phyloP scores from a whole-genome alignment of 306 rosid genomes.

The Lablab purpureus region DNA sequence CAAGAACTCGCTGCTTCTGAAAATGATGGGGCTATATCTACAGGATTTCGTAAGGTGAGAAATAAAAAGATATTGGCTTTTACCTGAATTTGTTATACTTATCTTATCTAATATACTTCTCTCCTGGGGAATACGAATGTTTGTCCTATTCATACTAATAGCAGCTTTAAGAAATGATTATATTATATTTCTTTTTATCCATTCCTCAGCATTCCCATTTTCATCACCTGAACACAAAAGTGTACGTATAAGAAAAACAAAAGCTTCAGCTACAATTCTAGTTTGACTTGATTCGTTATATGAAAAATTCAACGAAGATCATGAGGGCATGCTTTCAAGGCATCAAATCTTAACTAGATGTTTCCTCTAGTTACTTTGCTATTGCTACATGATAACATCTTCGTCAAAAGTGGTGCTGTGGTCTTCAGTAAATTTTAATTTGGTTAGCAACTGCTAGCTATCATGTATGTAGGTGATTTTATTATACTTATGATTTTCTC shows the following conservation, averaged over 20 bases:
- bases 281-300: constrained; percentile 25
- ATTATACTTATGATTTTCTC: constrained; percentile 9
- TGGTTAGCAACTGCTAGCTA: constrained; percentile 19
- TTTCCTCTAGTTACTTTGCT: background rate
- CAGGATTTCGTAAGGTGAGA: constrained; percentile 85
- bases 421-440: constrained; percentile 3
- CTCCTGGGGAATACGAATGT: background rate
- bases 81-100: background rate
- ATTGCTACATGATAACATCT: constrained; percentile 1
- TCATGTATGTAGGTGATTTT: constrained; percentile 36
- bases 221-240: background rate
- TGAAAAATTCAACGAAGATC: background rate
- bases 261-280: background rate
- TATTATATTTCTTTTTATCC: background rate
- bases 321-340: background rate
- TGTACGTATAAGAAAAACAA: background rate
- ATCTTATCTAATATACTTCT: background rate
- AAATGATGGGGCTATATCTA: constrained; percentile 83
- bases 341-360: constrained; percentile 2
- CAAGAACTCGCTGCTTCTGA: constrained; percentile 91
- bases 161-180: background rate
- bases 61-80: constrained; percentile 24
- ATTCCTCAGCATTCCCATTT: background rate
- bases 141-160: constrained; percentile 26
- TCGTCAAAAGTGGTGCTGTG: constrained; percentile 8